A percentile compares a stretch with the other conserved stretches of the same genome.
Evolutionary conservation across 257 asterid genomes (phyloP).

Genomic region (Penstemon davidsonii): DNA sequence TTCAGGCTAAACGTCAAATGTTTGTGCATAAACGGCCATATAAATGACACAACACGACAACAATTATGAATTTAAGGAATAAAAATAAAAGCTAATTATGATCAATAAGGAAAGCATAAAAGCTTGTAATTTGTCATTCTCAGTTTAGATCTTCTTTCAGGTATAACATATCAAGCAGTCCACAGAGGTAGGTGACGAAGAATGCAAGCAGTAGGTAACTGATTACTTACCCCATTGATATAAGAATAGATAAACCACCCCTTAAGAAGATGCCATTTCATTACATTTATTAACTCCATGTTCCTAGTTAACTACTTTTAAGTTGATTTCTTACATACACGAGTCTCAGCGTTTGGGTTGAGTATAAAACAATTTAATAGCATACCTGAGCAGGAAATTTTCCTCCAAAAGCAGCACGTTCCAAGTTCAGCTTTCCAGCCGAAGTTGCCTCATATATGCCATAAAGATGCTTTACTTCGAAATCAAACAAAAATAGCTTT

Average conservation of each 20-base stretch:
- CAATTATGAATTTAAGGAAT: neutral
- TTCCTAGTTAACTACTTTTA: neutral
- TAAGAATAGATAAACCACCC: neutral
- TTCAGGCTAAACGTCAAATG: neutral
- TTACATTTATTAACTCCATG: neutral
- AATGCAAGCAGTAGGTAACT: constrained; percentile 11
- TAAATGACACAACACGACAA: constrained; percentile 3
- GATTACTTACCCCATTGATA: constrained; percentile 1
- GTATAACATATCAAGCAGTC: constrained; percentile 12
- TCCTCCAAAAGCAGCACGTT: constrained; percentile 72
- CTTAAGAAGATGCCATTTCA: constrained; percentile 1
- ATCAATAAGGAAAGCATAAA: constrained; percentile 9
- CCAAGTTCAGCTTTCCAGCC: constrained; percentile 58
- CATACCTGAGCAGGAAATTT: constrained; percentile 83
- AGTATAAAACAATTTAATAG: constrained; percentile 6
- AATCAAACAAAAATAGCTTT: constrained; percentile 74
- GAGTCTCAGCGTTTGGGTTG: neutral
- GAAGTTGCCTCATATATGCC: constrained; percentile 80
- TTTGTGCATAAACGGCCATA: neutral
- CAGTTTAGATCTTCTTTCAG: neutral
- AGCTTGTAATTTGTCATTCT: constrained; percentile 16
- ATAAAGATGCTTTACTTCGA: constrained; percentile 59
- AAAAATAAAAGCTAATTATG: neutral
- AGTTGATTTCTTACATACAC: neutral
- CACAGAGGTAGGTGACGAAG: constrained; percentile 10